Evolutionary conservation across 2,329 filamentous ascomycete species (phyloP), one percentile per base, ranked within the genome.

Genomic region (Exophiala dermatitidis): DNA sequence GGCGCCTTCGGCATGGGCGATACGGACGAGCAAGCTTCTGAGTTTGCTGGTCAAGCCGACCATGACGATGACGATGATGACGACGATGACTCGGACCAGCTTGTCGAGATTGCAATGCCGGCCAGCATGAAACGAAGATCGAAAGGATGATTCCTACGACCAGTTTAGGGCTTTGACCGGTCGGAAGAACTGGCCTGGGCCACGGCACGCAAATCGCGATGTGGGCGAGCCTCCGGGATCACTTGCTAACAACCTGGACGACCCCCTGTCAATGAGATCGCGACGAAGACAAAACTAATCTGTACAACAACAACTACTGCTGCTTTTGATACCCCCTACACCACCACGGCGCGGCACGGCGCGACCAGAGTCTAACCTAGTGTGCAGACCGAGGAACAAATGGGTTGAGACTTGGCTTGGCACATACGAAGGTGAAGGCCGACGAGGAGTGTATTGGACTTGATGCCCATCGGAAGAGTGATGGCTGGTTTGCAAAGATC

Each of bases 101-200:
- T 75, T 30, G 71, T 74, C 28, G 72, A 74, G 56, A 75, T 74
- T 43, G 57, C 72, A 31, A 71, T 74, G 38, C 72, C 71, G 33
- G 67, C 69, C 40, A 68, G 34, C 41, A 52, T 52, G 50, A 63
- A 58, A 53, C 52, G 61, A 50, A 56, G 53, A 44, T 60, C 60
- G 12, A 43, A 56, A 55, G 58, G 58, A 43, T 59, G 52, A 59
- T 48, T 19, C 43, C 26, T 19, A 19, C 19, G 19, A 19, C 19
- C 19, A 19, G 19, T 19, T 19, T 19, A 19, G 19, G 19, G 19
- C 19, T 19, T 19, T 19, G 19, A 19, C 19, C 19, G 19, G 19
- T 19, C 19, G 19, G 19, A 19, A 19, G 19, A 19, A 19, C 19
- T 19, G 19, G 19, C 19, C 19, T 19, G 19, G 19, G 19, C 19